A percentile compares a stretch with the other conserved stretches of the same genome.
These are phyloP conservation scores for Metarhizium guizhouense DNA, from an alignment of 2,329 filamentous ascomycete genomes.

Conservation along the genomic window DNA sequence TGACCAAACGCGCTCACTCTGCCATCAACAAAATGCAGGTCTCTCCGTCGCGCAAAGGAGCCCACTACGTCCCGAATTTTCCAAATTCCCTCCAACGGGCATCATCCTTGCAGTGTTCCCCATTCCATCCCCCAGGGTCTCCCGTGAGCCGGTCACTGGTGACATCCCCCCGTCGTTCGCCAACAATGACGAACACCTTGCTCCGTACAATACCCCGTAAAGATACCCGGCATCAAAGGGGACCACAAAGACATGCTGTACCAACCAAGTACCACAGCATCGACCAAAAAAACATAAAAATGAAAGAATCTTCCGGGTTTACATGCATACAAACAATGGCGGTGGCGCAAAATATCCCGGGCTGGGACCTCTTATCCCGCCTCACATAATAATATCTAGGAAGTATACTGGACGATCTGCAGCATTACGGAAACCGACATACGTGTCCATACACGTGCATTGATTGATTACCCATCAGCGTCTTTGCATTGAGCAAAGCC, in stretches of 20 bases:
- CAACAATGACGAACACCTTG: neutral
- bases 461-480: neutral
- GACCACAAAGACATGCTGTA: no score
- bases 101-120: neutral
- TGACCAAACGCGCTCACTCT: no score
- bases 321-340: neutral
- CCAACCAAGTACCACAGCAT: no score
- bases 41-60: neutral
- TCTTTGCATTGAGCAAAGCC: neutral
- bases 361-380: neutral
- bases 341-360: neutral
- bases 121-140: neutral
- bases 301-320: neutral
- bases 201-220: neutral
- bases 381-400: neutral
- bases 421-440: neutral
- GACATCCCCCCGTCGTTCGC: no score
- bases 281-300: no score
- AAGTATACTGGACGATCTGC: no score
- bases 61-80: neutral
- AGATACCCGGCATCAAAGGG: no score
- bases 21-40: no score
- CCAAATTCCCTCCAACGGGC: neutral
- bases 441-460: neutral
- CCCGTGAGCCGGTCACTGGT: neutral